Evolutionary conservation across 345 rosid species (phyloP), one percentile per base, ranked within the genome.

Genomic region (Conringia planisiliqua): DNA sequence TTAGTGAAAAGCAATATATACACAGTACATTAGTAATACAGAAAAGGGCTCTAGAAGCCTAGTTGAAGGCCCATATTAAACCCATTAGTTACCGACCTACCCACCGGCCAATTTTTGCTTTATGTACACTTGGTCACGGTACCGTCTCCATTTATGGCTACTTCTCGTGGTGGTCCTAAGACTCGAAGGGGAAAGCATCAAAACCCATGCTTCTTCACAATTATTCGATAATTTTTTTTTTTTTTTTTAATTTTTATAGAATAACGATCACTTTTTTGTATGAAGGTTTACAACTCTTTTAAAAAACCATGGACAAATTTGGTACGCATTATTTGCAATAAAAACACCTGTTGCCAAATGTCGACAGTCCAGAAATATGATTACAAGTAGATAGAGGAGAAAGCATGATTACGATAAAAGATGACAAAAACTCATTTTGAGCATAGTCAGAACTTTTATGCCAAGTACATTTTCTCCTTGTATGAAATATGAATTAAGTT

Each of bases 301-400:
- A 2, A 20, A 11, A 14, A 24, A 1, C 2, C 51, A 0, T 59
- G 14, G 64, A 51, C 33, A 61, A 61, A 14, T 75, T 50, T n/a
- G 68, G 12, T 67, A 75, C 62, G 73, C 16, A 48, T 30, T 50
- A 61, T 50, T 7, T 36, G 44, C 27, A 33, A 33, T 48, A 39
- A 54, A 22, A 59, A 76, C 80, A 76, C 71, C 61, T 76, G 75
- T 70, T 70, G 71, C 75, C 75, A 70, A 16, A 76, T 76, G 80
- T 76, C 75, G 10, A 62, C 10, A 4, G 70, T 55, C 5, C 70
- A 76, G 43, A 70, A 63, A 3, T 18, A 27, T 63, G 43, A 43
- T 44, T 55, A 55, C 80, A 63, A 63, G 75, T 76, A 62, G 43
- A 43, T 51, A 33, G 26, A 24, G 13, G 18, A 44, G 65, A 33